These are phyloP conservation scores for Nemania serpens DNA, from an alignment of 2,329 filamentous ascomycete genomes.

Conservation along the genomic window DNA sequence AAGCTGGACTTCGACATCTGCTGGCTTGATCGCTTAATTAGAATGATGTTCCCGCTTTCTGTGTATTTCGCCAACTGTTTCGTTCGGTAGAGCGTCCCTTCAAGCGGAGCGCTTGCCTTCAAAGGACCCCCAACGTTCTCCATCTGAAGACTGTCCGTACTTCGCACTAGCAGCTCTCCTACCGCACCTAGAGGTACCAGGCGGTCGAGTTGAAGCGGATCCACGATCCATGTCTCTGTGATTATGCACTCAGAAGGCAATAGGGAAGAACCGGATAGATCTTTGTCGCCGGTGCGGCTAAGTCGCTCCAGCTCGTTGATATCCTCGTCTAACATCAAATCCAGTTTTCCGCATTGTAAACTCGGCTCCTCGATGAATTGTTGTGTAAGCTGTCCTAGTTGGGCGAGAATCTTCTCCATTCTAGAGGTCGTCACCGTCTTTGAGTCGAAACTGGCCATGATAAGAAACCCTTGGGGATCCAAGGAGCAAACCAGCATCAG, in stretches of 20 bases:
- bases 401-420: conserved; percentile 58
- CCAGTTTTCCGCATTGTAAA: conserved; percentile 42
- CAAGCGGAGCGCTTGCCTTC: conserved; percentile 37
- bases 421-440: conserved; percentile 56
- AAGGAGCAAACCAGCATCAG: conserved; percentile 69
- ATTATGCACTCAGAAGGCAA: conserved; percentile 33
- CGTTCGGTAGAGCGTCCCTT: conserved; percentile 46
- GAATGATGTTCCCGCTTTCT: conserved; percentile 37
- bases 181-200: conserved; percentile 48
- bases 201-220: conserved; percentile 42
- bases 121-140: conserved; percentile 35
- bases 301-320: conserved; percentile 40
- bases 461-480: conserved; percentile 57
- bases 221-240: conserved; percentile 47
- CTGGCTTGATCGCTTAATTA: conserved; percentile 36
- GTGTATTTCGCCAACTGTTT: conserved; percentile 47
- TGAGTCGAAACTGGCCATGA: conserved; percentile 69
- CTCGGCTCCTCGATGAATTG: conserved; percentile 51
- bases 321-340: conserved; percentile 44
- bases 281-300: conserved; percentile 33
- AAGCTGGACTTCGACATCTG: conserved; percentile 17
- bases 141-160: conserved; percentile 34
- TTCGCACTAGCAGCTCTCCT: conserved; percentile 52
- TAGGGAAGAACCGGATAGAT: conserved; percentile 28
- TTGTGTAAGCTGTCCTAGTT: conserved; percentile 56